Conservation (phyloP, 108 stramenopile genomes). For the Stephanodiscus minutulus region DNA sequence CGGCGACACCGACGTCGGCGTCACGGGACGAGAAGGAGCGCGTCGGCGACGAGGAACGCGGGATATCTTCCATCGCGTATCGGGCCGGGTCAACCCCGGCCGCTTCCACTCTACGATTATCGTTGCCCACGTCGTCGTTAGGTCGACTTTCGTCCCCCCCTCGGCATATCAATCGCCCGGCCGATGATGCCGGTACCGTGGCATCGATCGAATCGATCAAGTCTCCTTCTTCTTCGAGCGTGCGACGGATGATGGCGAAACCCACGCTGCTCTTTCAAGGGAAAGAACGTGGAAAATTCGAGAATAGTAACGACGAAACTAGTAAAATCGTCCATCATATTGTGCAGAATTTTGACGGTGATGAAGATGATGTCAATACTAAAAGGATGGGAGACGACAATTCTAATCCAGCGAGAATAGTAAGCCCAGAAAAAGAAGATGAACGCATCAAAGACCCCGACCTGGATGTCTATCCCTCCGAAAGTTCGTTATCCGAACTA, state of each 20-base stretch:
- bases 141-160: too few species aligned
- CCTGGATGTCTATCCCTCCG: constrained; percentile 42
- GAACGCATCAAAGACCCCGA: constrained; percentile 16
- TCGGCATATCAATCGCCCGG: too few species aligned
- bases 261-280: not conserved
- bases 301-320: not conserved
- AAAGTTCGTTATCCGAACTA: constrained; percentile 36
- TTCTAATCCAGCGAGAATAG: not conserved
- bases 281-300: not conserved
- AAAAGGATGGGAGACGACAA: not conserved
- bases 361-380: not conserved
- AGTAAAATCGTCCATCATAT: not conserved
- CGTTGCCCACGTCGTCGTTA: not conserved
- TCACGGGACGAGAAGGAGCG: not conserved
- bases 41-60: not conserved
- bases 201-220: too few species aligned
- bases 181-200: too few species aligned
- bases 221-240: too few species aligned
- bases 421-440: constrained; percentile 34
- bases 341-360: not conserved
- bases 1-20: not conserved
- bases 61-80: not conserved
- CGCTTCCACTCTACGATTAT: not conserved
- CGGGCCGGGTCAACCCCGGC: not conserved
- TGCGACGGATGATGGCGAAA: not conserved